Conservation (phyloP, 2,329 filamentous ascomycete genomes). For the Aspergillus transmontanensis region DNA sequence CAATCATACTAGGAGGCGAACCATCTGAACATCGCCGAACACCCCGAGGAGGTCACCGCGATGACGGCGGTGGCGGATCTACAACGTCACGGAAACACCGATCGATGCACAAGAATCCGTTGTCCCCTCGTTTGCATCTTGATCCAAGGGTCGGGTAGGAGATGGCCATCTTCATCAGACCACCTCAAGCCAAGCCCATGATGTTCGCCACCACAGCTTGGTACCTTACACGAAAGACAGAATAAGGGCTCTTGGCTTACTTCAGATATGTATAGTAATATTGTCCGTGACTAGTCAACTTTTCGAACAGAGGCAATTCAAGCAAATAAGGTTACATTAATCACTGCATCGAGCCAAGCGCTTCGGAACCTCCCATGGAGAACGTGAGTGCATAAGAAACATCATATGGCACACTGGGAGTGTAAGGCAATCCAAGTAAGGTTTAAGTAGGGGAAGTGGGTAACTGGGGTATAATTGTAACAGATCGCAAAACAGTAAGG, state of each 20-base stretch:
- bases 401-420: constrained; percentile 9
- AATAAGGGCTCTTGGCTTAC: not conserved
- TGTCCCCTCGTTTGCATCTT: not conserved
- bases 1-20: not conserved
- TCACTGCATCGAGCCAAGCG: not conserved
- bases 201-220: not conserved
- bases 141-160: not conserved
- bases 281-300: not conserved
- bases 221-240: no score
- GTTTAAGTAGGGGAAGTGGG: not conserved
- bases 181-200: not conserved
- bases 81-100: not conserved
- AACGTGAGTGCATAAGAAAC: constrained; percentile 8
- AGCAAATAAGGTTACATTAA: not conserved
- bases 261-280: not conserved
- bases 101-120: not conserved
- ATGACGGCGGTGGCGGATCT: not conserved
- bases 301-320: not conserved
- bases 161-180: not conserved
- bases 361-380: not conserved
- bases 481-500: not conserved
- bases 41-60: not conserved
- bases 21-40: not conserved
- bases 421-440: constrained; percentile 1
- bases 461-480: constrained; percentile 14